These are phyloP conservation scores for Jatropha multifida DNA, from an alignment of 441 rosid species.

Conservation along the genomic window DNA sequence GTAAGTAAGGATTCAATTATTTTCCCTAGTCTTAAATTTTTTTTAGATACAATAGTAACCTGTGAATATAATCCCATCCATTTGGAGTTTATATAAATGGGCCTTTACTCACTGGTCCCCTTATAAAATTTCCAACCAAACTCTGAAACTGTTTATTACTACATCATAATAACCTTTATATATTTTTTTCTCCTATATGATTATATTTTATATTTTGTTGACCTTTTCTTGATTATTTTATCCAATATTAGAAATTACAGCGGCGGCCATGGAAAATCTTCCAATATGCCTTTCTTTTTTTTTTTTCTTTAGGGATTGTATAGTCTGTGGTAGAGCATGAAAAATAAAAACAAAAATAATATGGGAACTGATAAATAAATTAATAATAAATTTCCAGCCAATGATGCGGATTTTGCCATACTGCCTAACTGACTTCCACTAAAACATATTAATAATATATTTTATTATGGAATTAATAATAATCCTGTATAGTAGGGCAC, in stretches of 20 bases:
- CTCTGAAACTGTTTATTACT: background rate
- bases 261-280: background rate
- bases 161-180: background rate
- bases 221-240: background rate
- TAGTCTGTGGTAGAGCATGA: background rate
- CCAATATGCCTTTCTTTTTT: background rate
- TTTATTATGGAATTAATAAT: background rate
- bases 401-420: background rate
- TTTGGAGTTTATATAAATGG: background rate
- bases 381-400: conserved; percentile 2
- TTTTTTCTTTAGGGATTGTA: background rate
- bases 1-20: conserved; percentile 1
- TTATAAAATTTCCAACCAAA: background rate
- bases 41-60: background rate
- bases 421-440: conserved; percentile 27
- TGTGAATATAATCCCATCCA: background rate
- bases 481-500: background rate
- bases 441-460: background rate
- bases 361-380: too few relatives aligned
- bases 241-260: background rate
- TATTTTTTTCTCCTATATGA: background rate
- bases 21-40: background rate
- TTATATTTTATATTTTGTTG: background rate
- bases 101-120: conserved; percentile 1
- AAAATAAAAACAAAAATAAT: background rate